Evolutionary conservation across 441 rosid species (phyloP), one percentile per base, ranked within the genome.

Genomic region (Theobroma grandiflorum): DNA sequence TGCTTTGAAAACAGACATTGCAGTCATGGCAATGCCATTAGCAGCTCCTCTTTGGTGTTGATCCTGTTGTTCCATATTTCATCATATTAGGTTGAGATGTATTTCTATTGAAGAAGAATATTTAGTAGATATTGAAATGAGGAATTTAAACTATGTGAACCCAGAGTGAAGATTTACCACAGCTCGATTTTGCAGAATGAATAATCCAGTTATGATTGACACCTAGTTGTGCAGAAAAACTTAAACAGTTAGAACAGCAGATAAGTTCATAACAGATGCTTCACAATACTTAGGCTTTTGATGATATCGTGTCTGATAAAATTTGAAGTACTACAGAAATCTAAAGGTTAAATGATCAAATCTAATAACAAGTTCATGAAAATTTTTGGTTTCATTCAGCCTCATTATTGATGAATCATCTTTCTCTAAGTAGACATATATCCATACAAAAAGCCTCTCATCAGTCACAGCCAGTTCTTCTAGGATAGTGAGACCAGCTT

Each of bases 1-100:
- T 49, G 96, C 93, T 85, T 93, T 91, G 86, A 84, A 90, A 78
- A 90, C 77, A 37, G 96, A 94, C 93, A 90, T 85, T 63, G 77
- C 89, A 3, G 96, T 93, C 94, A 90, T 89, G 14, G 96, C 87
- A 66, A 94, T 52, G 65, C 98, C 98, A 85, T 91, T 93, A 40
- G 95, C 97, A 50, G 94, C 95, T 84, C 97, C 96, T 87, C 96
- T 90, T 81, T 93, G 94, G 86, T 87, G 85, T 79, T 96, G 99
- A 50, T 91, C 92, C 98, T 96, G 87, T 83, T 20, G 43, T 82
- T 50, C 16, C 37, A 50, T 37, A 58, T 45, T 22, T 16, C 38
- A 18, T 40, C 55, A 68, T 37, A 50, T 81, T 69, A 76, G 20
- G 58, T 79, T 14, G 58, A 72, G 1, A 42, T 76, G 73, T 53